Conservation (phyloP, 129 eudicot species). For the Ambrosia trifida region DNA sequence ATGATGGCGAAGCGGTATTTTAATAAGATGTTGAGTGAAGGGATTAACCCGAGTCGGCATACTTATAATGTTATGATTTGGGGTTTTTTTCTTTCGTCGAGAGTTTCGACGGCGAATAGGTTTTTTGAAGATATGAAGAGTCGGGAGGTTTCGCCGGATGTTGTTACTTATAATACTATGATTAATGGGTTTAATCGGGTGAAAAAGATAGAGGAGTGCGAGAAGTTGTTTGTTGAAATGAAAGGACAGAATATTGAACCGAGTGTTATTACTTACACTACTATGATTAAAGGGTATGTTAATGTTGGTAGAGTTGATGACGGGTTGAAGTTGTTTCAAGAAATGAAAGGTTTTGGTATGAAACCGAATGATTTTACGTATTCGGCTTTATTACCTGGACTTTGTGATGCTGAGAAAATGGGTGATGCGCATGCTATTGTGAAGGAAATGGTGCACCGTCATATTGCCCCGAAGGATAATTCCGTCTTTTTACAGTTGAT, state of each 20-base stretch:
- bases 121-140: constrained; percentile 84
- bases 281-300: constrained; percentile 86
- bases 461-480: constrained; percentile 58
- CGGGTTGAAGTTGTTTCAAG: constrained; percentile 61
- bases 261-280: constrained; percentile 73
- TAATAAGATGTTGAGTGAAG: constrained; percentile 77
- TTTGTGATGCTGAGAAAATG: constrained; percentile 74
- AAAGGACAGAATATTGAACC: constrained; percentile 75
- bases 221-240: constrained; percentile 75
- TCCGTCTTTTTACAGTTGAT: constrained; percentile 61
- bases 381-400: constrained; percentile 72
- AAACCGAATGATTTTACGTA: constrained; percentile 78
- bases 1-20: constrained; percentile 92
- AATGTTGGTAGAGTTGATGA: constrained; percentile 50
- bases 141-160: constrained; percentile 74
- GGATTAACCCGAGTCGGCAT: constrained; percentile 64
- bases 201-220: constrained; percentile 67
- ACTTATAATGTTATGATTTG: constrained; percentile 79
- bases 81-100: constrained; percentile 76
- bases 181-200: constrained; percentile 70
- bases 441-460: constrained; percentile 73
- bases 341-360: constrained; percentile 69
- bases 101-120: constrained; percentile 63
- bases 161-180: constrained; percentile 82
- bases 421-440: constrained; percentile 55